Percentiles rank a stretch among this genome's conserved stretches.
Evolutionary conservation across 73 alveolate genomes (phyloP).

Genomic region (Paramecium pentaurelia): DNA sequence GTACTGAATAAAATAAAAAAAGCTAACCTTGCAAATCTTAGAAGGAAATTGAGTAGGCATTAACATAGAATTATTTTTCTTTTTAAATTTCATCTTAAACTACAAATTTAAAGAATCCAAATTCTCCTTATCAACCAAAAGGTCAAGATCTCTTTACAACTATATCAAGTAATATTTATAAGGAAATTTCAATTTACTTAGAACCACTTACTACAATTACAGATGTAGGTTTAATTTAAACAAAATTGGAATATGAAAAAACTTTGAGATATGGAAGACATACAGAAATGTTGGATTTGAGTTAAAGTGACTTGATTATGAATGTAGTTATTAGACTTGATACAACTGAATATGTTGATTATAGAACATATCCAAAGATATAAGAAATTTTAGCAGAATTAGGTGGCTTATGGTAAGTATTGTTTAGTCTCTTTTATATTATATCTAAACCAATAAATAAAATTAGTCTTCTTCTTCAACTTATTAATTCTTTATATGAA

Average conservation of each 20-base stretch:
- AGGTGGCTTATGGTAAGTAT: conserved; percentile 42
- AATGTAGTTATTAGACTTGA: neutral
- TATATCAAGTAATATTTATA: neutral
- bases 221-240: neutral
- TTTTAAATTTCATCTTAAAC: neutral
- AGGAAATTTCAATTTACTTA: neutral
- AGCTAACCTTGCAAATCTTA: neutral
- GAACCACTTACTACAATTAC: neutral
- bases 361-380: neutral
- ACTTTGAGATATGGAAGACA: conserved; percentile 6
- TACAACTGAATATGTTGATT: neutral
- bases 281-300: conserved; percentile 25
- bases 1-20: neutral
- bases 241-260: neutral
- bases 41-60: neutral
- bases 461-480: neutral
- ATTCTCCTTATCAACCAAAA: neutral
- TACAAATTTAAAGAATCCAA: neutral
- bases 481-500: neutral
- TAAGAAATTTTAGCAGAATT: neutral
- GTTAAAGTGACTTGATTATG: neutral
- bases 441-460: neutral
- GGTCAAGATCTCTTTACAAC: conserved; percentile 24
- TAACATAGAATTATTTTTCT: neutral
- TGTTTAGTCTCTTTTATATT: neutral